phyloP scores from a whole-genome alignment of 768 basidiomycete species.

The Cyathus striatus region DNA sequence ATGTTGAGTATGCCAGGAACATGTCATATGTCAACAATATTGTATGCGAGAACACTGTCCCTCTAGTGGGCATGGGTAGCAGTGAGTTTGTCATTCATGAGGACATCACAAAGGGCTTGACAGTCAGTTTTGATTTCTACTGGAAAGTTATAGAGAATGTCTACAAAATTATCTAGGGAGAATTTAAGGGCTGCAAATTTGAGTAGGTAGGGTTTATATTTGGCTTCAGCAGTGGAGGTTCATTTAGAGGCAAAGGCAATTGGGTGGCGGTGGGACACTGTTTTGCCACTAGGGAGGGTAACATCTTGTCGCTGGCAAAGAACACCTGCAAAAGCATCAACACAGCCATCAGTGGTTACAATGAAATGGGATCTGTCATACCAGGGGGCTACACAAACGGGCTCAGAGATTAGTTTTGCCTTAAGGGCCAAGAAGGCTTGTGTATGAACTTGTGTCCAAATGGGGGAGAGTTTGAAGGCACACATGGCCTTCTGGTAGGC shows the following conservation, averaged over 20 bases:
- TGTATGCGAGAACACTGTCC: too few relatives aligned
- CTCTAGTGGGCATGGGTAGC: too few relatives aligned
- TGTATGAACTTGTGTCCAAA: slow-evolving; percentile 16
- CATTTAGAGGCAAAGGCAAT: slow-evolving; percentile 23
- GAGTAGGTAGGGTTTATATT: too few relatives aligned
- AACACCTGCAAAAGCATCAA: slow-evolving; percentile 20
- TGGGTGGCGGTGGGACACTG: slow-evolving; percentile 11
- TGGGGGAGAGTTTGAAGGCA: slow-evolving; percentile 6
- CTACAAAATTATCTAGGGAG: too few relatives aligned
- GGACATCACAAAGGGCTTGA: too few relatives aligned
- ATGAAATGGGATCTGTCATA: slow-evolving; percentile 25
- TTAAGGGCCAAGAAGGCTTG: slow-evolving; percentile 23
- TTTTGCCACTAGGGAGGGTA: slow-evolving; percentile 7
- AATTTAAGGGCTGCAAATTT: too few relatives aligned
- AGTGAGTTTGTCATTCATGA: too few relatives aligned
- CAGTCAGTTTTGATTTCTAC: too few relatives aligned
- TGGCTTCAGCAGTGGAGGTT: too few relatives aligned
- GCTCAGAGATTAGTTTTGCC: slow-evolving; percentile 13
- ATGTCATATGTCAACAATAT: too few relatives aligned
- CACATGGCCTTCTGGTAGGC: slow-evolving; percentile 19
- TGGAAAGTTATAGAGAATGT: too few relatives aligned
- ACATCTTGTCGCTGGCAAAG: slow-evolving; percentile 14
- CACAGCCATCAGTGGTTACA: slow-evolving; percentile 25
- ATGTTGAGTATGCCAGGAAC: too few relatives aligned
- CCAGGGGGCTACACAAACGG: slow-evolving; percentile 13